Percentiles rank a stretch among this genome's conserved stretches.
These are phyloP conservation scores for Backusella macrospora DNA, from an alignment of 192 early-diverging fungal species.

Conservation along the genomic window DNA sequence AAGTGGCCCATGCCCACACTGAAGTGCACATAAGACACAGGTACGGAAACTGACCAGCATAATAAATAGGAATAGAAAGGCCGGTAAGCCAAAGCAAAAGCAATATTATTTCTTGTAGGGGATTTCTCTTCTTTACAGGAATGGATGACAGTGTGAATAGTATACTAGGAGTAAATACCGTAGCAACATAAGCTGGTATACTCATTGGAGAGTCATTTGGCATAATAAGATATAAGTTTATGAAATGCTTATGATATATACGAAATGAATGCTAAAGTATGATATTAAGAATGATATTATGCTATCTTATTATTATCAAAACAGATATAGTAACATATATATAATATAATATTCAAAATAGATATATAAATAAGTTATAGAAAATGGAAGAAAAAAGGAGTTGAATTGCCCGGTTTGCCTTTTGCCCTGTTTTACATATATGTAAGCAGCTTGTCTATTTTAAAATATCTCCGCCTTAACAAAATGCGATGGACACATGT, in stretches of 20 bases:
- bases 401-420: background rate
- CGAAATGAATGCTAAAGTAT: too few species aligned
- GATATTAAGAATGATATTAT: too few species aligned
- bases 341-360: background rate
- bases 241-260: background rate
- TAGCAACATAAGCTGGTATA: constrained; percentile 6
- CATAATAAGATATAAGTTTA: background rate
- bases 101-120: constrained; percentile 1
- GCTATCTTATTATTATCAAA: too few species aligned
- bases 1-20: constrained; percentile 21
- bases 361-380: too few species aligned
- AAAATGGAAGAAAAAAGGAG: background rate
- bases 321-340: background rate
- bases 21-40: background rate
- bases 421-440: constrained; percentile 7
- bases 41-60: constrained; percentile 23
- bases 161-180: constrained; percentile 5
- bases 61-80: constrained; percentile 19
- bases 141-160: constrained; percentile 12
- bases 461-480: constrained; percentile 12
- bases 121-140: constrained; percentile 7
- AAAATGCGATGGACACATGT: background rate
- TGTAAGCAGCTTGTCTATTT: background rate
- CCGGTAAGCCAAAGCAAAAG: background rate
- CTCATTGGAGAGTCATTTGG: constrained; percentile 6